phyloP scores from a whole-genome alignment of 1,139 yeast genomes.

The Pichia sp. region DNA sequence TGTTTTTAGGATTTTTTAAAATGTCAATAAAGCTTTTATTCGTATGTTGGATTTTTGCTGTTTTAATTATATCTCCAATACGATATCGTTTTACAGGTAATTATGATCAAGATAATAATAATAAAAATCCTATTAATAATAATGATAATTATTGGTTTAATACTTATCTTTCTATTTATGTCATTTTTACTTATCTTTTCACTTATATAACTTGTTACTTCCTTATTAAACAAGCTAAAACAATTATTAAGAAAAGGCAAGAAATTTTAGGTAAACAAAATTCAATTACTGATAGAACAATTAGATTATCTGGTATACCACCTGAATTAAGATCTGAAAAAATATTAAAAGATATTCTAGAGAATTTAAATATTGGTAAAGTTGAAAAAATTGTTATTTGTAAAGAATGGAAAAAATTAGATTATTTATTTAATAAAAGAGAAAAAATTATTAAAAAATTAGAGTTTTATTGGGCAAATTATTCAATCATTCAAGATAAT shows the following conservation, averaged over 20 bases:
- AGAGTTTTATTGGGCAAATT: slow-evolving; percentile 75
- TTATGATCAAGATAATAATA: slow-evolving; percentile 42
- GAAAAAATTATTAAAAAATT: slow-evolving; percentile 45
- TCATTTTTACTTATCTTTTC: slow-evolving; percentile 79
- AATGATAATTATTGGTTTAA: slow-evolving; percentile 25
- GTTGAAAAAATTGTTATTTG: slow-evolving; percentile 75
- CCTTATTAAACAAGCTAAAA: slow-evolving; percentile 60
- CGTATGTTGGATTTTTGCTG: slow-evolving; percentile 49
- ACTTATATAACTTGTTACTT: slow-evolving; percentile 61
- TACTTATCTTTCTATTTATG: slow-evolving; percentile 67
- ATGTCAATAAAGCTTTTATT: slow-evolving; percentile 59
- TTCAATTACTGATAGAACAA: slow-evolving; percentile 88
- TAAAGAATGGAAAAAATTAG: slow-evolving; percentile 75
- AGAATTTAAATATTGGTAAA: slow-evolving; percentile 69
- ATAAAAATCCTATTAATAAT: no score
- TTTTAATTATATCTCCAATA: slow-evolving; percentile 59
- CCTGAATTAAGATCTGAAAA: slow-evolving; percentile 66
- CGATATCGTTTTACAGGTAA: slow-evolving; percentile 63
- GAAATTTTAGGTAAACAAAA: slow-evolving; percentile 80
- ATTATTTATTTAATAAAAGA: slow-evolving; percentile 57
- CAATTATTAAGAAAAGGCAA: slow-evolving; percentile 74
- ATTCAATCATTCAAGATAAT: slow-evolving; percentile 27
- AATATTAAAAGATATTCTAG: slow-evolving; percentile 66
- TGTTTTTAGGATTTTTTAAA: slow-evolving; percentile 67
- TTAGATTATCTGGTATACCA: slow-evolving; percentile 87